Evolutionary conservation across 23 red algal genomes (phyloP).

Genomic region (Gracilariopsis chorda): DNA sequence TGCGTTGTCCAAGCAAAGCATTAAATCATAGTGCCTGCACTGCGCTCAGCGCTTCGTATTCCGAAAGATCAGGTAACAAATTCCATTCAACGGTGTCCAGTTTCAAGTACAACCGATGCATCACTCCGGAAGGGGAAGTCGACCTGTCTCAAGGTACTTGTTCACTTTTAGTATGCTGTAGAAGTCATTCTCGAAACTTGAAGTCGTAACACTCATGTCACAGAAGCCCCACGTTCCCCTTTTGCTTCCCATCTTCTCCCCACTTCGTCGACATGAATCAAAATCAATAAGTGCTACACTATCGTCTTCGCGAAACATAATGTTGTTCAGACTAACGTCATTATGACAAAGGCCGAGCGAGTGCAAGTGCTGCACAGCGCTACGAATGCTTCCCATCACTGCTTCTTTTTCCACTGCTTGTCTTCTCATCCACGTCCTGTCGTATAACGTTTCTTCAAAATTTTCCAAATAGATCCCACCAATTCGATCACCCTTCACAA

Average conservation of each 20-base stretch:
- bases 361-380: background rate
- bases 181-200: constrained; percentile 14
- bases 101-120: background rate
- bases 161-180: constrained; percentile 20
- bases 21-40: too few relatives aligned
- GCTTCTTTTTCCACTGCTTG: background rate
- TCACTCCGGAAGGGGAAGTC: background rate
- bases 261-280: constrained; percentile 25
- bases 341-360: constrained; percentile 11
- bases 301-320: constrained; percentile 28
- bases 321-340: constrained; percentile 24
- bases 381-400: constrained; percentile 4
- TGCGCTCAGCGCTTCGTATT: too few relatives aligned
- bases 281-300: background rate
- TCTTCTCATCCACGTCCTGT: constrained; percentile 20
- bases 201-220: background rate
- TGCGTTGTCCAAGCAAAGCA: too few relatives aligned
- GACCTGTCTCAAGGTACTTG: constrained; percentile 4
- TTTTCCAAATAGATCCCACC: constrained; percentile 12
- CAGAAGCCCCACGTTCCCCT: constrained; percentile 6
- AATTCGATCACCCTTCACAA: constrained; percentile 18
- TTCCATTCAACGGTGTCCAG: background rate
- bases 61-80: background rate
- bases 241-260: constrained; percentile 8
- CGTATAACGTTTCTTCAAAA: constrained; percentile 14